Evolutionary conservation across 352 stramenopile genomes (phyloP).

Genomic region (Phytopythium mirpurense): DNA sequence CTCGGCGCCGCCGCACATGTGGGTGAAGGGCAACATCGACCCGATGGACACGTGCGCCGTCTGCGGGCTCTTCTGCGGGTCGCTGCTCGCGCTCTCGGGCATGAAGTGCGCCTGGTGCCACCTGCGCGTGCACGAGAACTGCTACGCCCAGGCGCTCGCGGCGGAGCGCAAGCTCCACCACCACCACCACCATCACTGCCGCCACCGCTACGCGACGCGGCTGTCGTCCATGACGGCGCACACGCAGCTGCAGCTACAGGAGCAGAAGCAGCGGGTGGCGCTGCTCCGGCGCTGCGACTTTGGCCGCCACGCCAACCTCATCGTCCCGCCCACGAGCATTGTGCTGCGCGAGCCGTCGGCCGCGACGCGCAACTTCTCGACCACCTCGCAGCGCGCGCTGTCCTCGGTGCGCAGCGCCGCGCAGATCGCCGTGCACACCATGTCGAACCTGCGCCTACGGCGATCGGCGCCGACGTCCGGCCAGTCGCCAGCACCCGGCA

Average conservation of each 20-base stretch:
- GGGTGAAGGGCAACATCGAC: conserved; percentile 83
- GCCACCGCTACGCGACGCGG: conserved; percentile 2
- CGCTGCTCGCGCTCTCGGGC: conserved; percentile 72
- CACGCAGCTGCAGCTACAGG: conserved; percentile 6
- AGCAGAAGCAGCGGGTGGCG: conserved; percentile 7
- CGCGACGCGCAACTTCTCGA: conserved; percentile 23
- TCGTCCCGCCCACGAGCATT: conserved; percentile 60
- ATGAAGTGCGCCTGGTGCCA: conserved; percentile 84
- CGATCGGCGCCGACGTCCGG: conserved; percentile 10
- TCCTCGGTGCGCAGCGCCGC: conserved; percentile 63
- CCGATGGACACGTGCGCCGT: conserved; percentile 76
- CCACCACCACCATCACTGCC: conserved; percentile 11
- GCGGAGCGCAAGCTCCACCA: conserved; percentile 15
- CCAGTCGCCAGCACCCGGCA: too few relatives aligned
- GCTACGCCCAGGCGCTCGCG: conserved; percentile 41
- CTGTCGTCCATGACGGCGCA: not conserved
- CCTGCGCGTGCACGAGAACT: conserved; percentile 72
- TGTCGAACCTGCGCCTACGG: conserved; percentile 63
- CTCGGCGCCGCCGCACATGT: conserved; percentile 40
- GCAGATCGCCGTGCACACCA: conserved; percentile 62
- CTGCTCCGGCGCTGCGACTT: conserved; percentile 66
- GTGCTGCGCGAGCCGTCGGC: conserved; percentile 24
- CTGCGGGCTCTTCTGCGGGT: conserved; percentile 76
- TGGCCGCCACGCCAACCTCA: conserved; percentile 55
- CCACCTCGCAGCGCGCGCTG: conserved; percentile 58